phyloP scores from a whole-genome alignment of 176 grass and related monocot species.

The Themeda triandra region DNA sequence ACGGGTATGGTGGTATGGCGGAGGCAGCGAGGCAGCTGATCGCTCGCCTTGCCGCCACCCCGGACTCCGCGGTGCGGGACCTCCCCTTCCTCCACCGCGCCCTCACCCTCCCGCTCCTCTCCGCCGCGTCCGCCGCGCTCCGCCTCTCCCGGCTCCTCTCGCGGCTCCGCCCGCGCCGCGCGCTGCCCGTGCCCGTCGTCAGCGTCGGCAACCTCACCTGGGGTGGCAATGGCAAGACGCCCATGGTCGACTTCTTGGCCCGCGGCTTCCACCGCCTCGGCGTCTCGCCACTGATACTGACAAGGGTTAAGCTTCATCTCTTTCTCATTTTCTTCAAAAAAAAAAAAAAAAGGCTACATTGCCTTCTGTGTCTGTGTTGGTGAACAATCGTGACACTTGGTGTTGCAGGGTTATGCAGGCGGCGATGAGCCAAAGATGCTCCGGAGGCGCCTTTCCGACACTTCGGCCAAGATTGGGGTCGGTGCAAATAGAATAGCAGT shows the following conservation, averaged over 20 bases:
- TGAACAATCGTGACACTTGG: background rate
- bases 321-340: background rate
- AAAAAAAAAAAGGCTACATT: background rate
- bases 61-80: constrained; percentile 40
- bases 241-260: constrained; percentile 76
- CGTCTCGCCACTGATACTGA: constrained; percentile 59
- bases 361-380: background rate
- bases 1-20: constrained; percentile 9
- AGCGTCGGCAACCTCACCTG: constrained; percentile 88
- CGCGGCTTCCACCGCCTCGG: constrained; percentile 36
- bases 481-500: constrained; percentile 59
- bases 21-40: constrained; percentile 49
- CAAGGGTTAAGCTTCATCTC: constrained; percentile 39
- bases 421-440: constrained; percentile 86
- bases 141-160: constrained; percentile 35
- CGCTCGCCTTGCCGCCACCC: constrained; percentile 46
- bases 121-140: constrained; percentile 45
- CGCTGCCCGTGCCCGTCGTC: constrained; percentile 55
- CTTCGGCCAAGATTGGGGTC: constrained; percentile 58
- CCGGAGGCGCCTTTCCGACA: constrained; percentile 44
- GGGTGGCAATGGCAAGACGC: constrained; percentile 86
- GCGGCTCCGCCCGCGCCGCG: constrained; percentile 39
- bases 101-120: constrained; percentile 68
- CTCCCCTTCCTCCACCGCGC: constrained; percentile 58
- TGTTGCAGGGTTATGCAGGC: constrained; percentile 61